Evolutionary conservation across 2,329 filamentous ascomycete genomes (phyloP), one percentile per base, ranked within the genome.

Genomic region (Sclerotinia minor): DNA sequence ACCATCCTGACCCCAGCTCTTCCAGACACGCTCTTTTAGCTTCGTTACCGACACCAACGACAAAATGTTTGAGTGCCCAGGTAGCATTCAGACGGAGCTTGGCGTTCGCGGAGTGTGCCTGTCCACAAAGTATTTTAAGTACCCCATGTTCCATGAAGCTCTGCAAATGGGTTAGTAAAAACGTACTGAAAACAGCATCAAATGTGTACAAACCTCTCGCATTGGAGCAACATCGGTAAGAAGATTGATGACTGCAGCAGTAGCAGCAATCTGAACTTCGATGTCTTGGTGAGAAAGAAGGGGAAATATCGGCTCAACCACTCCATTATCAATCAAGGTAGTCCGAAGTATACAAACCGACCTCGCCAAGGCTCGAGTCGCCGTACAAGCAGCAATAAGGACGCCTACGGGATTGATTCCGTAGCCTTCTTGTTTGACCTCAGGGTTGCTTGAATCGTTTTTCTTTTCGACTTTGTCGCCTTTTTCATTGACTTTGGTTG

Each of bases 11-110:
- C 11, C 88, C 89, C 5, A 98, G 83, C 74, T 91, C 88, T 61
- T 94, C 88, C 17, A 98, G 80, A 69, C 92, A 92, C 59, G 86
- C 84, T 74, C 90, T 89, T 79, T 95, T 96, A 72, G 91, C 81
- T 17, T 89, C 85, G 55, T 89, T 87, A 24, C 85, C 84, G 7
- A 91, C 87, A 29, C 87, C 88, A 71, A 91, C 85, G 3, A 96
- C 89, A 61, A 97, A 84, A 79, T 98, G 92, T 77, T 98, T 98
- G 68, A 99, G 81, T 7, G 93, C 92, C 94, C 95, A 99, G 1
- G 99, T 80, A 29, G 94, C 93, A 74, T 95, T 93, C 35, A 96
- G 83, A 32, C 92, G 87, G 65, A 98, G 82, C 58, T 89, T 87
- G n/a, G 90, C 85, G 75, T 94, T 91, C 58, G 85, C 84, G 0